A percentile compares a stretch with the other conserved stretches of the same genome.
Conservation (phyloP, 2,329 filamentous ascomycete genomes). For the Neonectria magnoliae region DNA sequence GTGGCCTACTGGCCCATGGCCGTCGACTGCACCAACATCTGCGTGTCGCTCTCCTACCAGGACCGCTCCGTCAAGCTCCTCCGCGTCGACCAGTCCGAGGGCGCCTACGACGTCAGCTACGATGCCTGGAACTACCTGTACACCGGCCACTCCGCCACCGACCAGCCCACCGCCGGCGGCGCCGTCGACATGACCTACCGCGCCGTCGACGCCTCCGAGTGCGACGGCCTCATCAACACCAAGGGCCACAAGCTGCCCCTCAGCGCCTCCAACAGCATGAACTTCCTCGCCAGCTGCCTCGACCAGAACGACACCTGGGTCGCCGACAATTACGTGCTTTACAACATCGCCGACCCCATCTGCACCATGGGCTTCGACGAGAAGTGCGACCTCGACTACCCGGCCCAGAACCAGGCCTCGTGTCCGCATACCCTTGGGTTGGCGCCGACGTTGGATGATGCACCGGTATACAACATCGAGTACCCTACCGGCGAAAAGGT, state of each 20-base stretch:
- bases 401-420: constrained; percentile 54
- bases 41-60: constrained; percentile 61
- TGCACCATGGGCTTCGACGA: constrained; percentile 60
- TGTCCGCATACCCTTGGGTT: constrained; percentile 56
- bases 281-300: constrained; percentile 60
- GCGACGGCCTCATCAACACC: constrained; percentile 59
- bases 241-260: constrained; percentile 52
- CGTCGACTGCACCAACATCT: constrained; percentile 65
- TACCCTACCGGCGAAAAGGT: constrained; percentile 58
- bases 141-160: constrained; percentile 57
- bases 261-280: constrained; percentile 63
- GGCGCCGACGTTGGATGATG: constrained; percentile 45
- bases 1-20: constrained; percentile 69
- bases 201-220: constrained; percentile 56
- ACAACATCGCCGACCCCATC: constrained; percentile 61
- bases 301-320: constrained; percentile 56
- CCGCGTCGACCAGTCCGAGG: constrained; percentile 65
- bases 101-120: constrained; percentile 68
- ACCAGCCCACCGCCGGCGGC: constrained; percentile 59
- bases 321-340: constrained; percentile 57
- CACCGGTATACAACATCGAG: constrained; percentile 58
- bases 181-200: constrained; percentile 58
- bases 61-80: constrained; percentile 66
- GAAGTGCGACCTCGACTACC: constrained; percentile 56
- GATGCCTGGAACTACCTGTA: constrained; percentile 71